These are phyloP conservation scores for Trypanosoma brucei DNA, from an alignment of 208 protist genomes.

Conservation along the genomic window DNA sequence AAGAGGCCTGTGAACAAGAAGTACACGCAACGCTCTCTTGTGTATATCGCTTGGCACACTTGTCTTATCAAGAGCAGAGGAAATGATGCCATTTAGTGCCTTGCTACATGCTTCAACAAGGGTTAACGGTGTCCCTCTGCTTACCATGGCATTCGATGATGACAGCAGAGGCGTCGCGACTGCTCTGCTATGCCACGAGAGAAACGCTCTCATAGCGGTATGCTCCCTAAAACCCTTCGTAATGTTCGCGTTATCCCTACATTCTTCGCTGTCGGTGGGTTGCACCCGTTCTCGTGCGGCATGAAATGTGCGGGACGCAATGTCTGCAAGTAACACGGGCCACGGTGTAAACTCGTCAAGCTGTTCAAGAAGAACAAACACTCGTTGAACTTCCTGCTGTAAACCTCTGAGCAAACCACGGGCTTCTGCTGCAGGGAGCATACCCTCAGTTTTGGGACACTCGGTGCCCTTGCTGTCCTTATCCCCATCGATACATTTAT, in stretches of 20 bases:
- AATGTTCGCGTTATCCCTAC: not conserved
- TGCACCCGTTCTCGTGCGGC: not conserved
- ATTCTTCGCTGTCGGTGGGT: not conserved
- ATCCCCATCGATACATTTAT: not conserved
- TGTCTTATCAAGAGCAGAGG: conserved; percentile 14
- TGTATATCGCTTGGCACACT: conserved; percentile 4
- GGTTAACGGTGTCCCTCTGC: not conserved
- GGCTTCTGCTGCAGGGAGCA: conserved; percentile 5
- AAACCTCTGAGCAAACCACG: conserved; percentile 12
- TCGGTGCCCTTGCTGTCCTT: not conserved
- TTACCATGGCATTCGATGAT: not conserved
- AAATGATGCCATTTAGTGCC: conserved; percentile 16
- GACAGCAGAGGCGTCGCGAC: not conserved
- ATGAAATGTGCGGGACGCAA: conserved; percentile 6
- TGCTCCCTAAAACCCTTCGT: not conserved
- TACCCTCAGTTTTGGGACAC: not conserved
- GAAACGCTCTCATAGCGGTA: not conserved
- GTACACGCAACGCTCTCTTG: conserved; percentile 13
- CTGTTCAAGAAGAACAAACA: conserved; percentile 11
- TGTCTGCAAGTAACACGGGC: conserved; percentile 15
- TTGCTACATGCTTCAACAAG: conserved; percentile 17
- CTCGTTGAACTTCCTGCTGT: conserved; percentile 11
- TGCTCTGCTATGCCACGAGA: not conserved
- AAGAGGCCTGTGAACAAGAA: conserved; percentile 33
- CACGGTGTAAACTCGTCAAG: conserved; percentile 20